phyloP scores from a whole-genome alignment of 208 protist species.

The Acanthamoeba sp. region DNA sequence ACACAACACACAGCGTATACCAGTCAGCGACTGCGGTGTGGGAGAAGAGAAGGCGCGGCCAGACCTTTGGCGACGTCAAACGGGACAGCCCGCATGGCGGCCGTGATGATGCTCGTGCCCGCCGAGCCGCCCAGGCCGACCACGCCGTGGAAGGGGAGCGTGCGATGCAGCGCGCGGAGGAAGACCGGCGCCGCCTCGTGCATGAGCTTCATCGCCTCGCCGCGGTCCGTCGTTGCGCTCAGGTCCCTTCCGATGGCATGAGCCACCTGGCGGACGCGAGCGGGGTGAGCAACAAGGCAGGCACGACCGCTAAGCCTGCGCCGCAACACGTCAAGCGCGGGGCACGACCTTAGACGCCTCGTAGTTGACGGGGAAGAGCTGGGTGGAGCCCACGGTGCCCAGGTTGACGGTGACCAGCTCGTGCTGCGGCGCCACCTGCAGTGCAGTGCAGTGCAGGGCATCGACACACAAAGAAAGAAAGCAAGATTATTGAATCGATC shows the following conservation, averaged over 20 bases:
- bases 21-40: too few relatives aligned
- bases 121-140: constrained; percentile 55
- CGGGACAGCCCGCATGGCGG: constrained; percentile 53
- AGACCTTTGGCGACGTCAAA: constrained; percentile 60
- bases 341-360: constrained; percentile 23
- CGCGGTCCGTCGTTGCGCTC: neutral
- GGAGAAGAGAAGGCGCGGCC: neutral
- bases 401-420: constrained; percentile 49
- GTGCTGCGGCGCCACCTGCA: constrained; percentile 2
- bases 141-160: constrained; percentile 41
- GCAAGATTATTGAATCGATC: too few relatives aligned
- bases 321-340: neutral
- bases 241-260: constrained; percentile 3
- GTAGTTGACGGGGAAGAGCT: constrained; percentile 69
- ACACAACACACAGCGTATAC: too few relatives aligned
- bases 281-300: neutral
- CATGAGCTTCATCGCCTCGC: constrained; percentile 62
- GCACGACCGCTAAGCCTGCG: neutral
- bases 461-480: neutral
- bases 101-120: constrained; percentile 28
- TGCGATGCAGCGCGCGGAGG: neutral
- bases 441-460: neutral
- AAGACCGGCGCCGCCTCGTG: constrained; percentile 26
- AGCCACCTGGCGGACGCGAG: neutral
- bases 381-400: constrained; percentile 64